A percentile compares a stretch with the other conserved stretches of the same genome.
Conservation (phyloP, 2,329 filamentous ascomycete species). For the Alternaria conjuncta region DNA sequence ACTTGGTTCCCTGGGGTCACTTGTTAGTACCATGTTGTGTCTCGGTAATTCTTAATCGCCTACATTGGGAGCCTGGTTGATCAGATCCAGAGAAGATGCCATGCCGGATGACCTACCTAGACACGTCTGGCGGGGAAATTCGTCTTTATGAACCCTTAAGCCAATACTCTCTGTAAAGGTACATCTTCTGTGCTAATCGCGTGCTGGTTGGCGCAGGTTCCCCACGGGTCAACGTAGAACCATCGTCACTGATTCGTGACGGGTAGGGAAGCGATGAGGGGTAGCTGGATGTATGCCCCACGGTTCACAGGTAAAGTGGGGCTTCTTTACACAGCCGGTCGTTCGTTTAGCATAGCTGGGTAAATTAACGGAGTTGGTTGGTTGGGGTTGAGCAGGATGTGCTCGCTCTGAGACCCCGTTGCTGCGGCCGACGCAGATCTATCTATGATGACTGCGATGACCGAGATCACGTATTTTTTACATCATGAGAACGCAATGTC, state of each 20-base stretch:
- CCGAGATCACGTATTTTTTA: not conserved
- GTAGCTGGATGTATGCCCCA: not conserved
- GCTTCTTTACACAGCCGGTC: not conserved
- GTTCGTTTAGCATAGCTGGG: not conserved
- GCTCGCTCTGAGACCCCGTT: not conserved
- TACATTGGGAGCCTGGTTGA: constrained; percentile 29
- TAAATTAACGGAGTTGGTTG: not conserved
- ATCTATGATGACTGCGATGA: not conserved
- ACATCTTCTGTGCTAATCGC: not conserved
- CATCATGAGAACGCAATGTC: not conserved
- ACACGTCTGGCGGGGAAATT: not conserved
- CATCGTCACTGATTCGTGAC: not conserved
- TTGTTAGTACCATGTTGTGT: no score
- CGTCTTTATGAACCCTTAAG: not conserved
- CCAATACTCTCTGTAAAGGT: not conserved
- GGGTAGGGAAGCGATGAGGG: not conserved
- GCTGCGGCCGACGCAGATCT: not conserved
- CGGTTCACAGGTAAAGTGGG: not conserved
- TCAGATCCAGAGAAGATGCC: constrained; percentile 18
- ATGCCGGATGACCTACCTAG: not conserved
- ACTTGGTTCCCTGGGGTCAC: constrained; percentile 47
- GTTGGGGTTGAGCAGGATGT: not conserved
- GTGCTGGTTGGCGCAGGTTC: not conserved
- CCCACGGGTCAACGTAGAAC: not conserved
- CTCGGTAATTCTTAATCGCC: not conserved